Evolutionary conservation across 2,329 filamentous ascomycete genomes (phyloP), one percentile per base, ranked within the genome.

Genomic region (Penicillium sp.): DNA sequence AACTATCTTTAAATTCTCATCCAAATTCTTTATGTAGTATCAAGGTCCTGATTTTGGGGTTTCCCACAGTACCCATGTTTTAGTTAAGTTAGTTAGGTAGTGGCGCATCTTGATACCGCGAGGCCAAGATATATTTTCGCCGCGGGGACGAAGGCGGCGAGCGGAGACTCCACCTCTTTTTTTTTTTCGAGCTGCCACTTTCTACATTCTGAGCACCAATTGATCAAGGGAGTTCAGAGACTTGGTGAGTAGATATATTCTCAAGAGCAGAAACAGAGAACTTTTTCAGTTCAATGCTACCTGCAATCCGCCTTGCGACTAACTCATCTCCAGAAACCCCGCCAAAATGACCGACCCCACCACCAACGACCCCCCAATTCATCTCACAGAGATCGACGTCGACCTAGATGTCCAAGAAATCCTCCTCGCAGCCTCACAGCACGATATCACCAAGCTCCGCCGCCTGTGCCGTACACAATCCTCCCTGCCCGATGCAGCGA

Each of bases 361-460:
- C 55, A 68, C 58, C 43, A 65, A 65, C 62, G 64, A 66, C 43
- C 61, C 66, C n/a, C 51, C 64, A 57, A 60, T 70, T 35, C 61
- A 62, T 55, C 58, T 68, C 45, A 62, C 71, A n/a, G 66, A 77
- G 26, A 66, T 75, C 55, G 65, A 75, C 58, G 70, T 78, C 63
- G 78, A 81, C 61, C 66, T 79, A 43, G 70, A 75, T 35, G 74
- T 78, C 37, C 86, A 89, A 76, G 82, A 85, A 63, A 84, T 90
- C 66, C 84, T 91, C 57, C 83, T 89, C 52, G 87, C 87, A 25
- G 83, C 89, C 38, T 83, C 87, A 5, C 83, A 88, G 67, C 89
- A 91, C 76, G 84, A 97, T 75, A 78, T 89, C 62, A 76, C 83
- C 38, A 83, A 84, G 53, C 84, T 97, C 45, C 89, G 88, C 74